These are phyloP conservation scores for Periconia sp. DNA, from an alignment of 2,329 filamentous ascomycete species.

Conservation along the genomic window DNA sequence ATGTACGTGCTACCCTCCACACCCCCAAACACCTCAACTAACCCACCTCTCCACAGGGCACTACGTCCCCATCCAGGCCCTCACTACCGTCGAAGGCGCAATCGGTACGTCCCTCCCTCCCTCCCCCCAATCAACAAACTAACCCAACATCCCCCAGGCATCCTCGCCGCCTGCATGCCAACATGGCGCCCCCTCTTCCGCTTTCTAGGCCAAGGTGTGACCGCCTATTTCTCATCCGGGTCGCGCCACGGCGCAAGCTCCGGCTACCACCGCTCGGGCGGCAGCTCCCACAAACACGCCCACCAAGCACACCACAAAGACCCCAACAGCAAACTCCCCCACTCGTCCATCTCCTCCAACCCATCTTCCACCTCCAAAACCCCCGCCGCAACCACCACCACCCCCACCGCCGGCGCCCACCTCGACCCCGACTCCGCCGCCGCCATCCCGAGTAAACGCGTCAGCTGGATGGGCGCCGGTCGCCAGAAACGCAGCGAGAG, in stretches of 20 bases:
- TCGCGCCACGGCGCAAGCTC: neutral
- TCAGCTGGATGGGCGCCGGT: neutral
- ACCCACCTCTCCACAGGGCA: slow-evolving; percentile 5
- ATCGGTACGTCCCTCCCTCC: neutral
- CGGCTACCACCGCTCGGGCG: neutral
- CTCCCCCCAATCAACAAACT: neutral
- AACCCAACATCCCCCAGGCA: neutral
- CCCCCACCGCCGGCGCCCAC: neutral
- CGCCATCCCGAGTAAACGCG: neutral
- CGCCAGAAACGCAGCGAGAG: slow-evolving; percentile 1
- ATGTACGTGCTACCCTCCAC: neutral
- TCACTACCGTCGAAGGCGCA: slow-evolving; percentile 11
- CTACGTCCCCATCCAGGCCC: slow-evolving; percentile 6
- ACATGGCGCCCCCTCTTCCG: slow-evolving; percentile 18
- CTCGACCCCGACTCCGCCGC: neutral
- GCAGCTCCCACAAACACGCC: neutral
- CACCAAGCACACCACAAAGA: neutral
- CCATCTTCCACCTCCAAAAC: neutral
- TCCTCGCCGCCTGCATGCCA: slow-evolving; percentile 18
- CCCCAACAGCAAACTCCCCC: neutral
- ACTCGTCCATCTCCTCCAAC: neutral
- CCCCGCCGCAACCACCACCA: neutral
- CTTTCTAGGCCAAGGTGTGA: slow-evolving; percentile 10
- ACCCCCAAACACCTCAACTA: neutral
- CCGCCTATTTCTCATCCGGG: slow-evolving; percentile 4